These are phyloP conservation scores for Apiotrichum porosum DNA, from an alignment of 1,284 basidiomycete genomes.

Conservation along the genomic window DNA sequence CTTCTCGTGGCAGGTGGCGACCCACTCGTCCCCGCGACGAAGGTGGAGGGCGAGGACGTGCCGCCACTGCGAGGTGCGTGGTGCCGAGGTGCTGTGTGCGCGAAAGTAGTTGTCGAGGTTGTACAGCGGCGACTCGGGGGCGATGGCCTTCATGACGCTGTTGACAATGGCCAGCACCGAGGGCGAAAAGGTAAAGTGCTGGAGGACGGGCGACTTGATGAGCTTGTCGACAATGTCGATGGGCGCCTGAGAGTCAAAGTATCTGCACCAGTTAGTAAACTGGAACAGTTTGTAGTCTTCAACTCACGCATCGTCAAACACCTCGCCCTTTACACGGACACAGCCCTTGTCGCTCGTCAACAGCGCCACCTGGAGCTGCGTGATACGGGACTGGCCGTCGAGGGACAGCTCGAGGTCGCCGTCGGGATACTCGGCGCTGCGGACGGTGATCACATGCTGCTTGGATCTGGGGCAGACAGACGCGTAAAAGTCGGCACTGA, in stretches of 20 bases:
- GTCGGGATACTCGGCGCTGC: slow-evolving; percentile 17
- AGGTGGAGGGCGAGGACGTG: slow-evolving; percentile 46
- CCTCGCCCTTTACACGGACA: slow-evolving; percentile 38
- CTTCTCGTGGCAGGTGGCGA: slow-evolving; percentile 31
- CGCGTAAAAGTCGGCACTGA: slow-evolving; percentile 29
- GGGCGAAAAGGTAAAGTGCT: slow-evolving; percentile 43
- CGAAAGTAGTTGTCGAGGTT: slow-evolving; percentile 22
- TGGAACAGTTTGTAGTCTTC: background rate
- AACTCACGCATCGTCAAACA: slow-evolving; percentile 43
- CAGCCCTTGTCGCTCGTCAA: slow-evolving; percentile 30
- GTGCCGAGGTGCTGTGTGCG: slow-evolving; percentile 9
- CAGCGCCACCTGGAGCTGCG: slow-evolving; percentile 27
- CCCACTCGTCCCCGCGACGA: slow-evolving; percentile 28
- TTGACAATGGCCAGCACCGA: slow-evolving; percentile 39
- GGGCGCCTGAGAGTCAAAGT: slow-evolving; percentile 40
- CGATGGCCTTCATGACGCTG: slow-evolving; percentile 27
- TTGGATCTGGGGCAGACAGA: slow-evolving; percentile 23
- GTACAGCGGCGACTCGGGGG: slow-evolving; percentile 29
- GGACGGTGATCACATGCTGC: slow-evolving; percentile 22
- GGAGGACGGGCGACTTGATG: slow-evolving; percentile 37
- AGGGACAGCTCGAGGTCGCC: slow-evolving; percentile 29
- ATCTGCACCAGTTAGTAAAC: slow-evolving; percentile 26
- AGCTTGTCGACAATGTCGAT: slow-evolving; percentile 37
- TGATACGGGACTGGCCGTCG: slow-evolving; percentile 29
- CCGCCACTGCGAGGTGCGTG: slow-evolving; percentile 28